These are phyloP conservation scores for Conringia planisiliqua DNA, from an alignment of 345 rosid genomes.

Conservation along the genomic window DNA sequence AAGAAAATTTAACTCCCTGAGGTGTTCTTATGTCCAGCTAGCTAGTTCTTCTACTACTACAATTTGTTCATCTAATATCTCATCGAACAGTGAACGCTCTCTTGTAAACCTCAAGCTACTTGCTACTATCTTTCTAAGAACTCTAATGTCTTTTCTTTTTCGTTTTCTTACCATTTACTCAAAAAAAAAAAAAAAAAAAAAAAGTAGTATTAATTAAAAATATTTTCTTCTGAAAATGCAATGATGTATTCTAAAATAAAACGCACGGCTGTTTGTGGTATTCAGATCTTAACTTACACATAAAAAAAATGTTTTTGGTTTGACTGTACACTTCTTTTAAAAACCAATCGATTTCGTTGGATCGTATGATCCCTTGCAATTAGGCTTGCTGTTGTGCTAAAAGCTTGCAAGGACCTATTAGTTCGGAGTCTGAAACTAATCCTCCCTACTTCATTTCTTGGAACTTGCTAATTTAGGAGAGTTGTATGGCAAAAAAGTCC, in stretches of 20 bases:
- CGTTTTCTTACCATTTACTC: not conserved
- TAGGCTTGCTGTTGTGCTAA: conserved; percentile 19
- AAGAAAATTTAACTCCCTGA: not conserved
- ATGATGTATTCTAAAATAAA: not conserved
- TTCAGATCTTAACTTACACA: not conserved
- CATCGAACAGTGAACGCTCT: not conserved
- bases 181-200: no score
- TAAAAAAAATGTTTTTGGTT: not conserved
- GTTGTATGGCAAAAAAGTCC: conserved; percentile 11
- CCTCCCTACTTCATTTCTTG: not conserved
- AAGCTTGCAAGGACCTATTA: conserved; percentile 23
- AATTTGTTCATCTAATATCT: not conserved
- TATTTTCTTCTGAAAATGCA: not conserved
- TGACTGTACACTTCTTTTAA: not conserved
- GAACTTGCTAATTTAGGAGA: conserved; percentile 11
- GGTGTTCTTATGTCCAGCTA: not conserved
- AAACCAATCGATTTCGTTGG: not conserved
- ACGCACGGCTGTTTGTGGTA: not conserved
- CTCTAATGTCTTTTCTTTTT: not conserved
- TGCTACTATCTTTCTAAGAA: not conserved
- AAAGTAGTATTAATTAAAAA: not conserved
- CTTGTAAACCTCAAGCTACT: not conserved
- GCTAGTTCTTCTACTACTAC: not conserved
- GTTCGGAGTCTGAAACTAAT: conserved; percentile 14
- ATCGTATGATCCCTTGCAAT: conserved; percentile 5